Evolutionary conservation across 1,284 basidiomycete species (phyloP).

Genomic region (Coniferiporia sulphurascens): DNA sequence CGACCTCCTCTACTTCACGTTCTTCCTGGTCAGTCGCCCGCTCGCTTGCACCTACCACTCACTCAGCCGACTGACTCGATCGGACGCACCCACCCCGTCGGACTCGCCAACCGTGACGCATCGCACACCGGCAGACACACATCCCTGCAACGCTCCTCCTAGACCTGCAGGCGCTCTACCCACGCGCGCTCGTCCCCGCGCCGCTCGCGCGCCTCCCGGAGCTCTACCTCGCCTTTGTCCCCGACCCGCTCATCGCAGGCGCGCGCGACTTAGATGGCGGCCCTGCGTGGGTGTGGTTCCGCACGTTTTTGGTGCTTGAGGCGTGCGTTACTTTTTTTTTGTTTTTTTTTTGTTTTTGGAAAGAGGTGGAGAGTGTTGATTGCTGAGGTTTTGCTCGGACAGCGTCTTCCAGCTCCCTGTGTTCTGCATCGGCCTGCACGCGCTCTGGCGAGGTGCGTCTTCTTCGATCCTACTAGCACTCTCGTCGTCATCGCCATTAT

Average conservation of each 20-base stretch:
- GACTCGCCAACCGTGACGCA: no score
- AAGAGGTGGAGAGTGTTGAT: constrained; percentile 24
- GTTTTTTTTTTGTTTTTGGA: constrained; percentile 24
- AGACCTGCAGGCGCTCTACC: constrained; percentile 69
- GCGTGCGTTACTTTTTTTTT: constrained; percentile 20
- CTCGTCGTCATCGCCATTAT: not conserved
- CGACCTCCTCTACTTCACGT: constrained; percentile 59
- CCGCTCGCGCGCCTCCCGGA: constrained; percentile 38
- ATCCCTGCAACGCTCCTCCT: constrained; percentile 58
- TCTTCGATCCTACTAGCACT: no score
- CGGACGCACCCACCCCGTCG: no score
- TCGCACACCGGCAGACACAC: no score
- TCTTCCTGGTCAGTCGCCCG: constrained; percentile 47
- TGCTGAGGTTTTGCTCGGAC: not conserved
- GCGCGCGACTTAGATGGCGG: constrained; percentile 41
- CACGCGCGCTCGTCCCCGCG: constrained; percentile 42
- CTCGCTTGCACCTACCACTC: not conserved
- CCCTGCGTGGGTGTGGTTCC: constrained; percentile 55
- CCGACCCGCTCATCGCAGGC: constrained; percentile 61
- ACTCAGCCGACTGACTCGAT: not conserved
- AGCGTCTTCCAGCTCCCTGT: constrained; percentile 75
- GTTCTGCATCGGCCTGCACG: constrained; percentile 63
- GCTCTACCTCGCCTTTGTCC: constrained; percentile 46
- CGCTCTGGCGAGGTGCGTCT: constrained; percentile 57
- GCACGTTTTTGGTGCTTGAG: constrained; percentile 59